Evolutionary conservation across 2,329 filamentous ascomycete genomes (phyloP), one percentile per base, ranked within the genome.

Genomic region (Penicillium olsonii): DNA sequence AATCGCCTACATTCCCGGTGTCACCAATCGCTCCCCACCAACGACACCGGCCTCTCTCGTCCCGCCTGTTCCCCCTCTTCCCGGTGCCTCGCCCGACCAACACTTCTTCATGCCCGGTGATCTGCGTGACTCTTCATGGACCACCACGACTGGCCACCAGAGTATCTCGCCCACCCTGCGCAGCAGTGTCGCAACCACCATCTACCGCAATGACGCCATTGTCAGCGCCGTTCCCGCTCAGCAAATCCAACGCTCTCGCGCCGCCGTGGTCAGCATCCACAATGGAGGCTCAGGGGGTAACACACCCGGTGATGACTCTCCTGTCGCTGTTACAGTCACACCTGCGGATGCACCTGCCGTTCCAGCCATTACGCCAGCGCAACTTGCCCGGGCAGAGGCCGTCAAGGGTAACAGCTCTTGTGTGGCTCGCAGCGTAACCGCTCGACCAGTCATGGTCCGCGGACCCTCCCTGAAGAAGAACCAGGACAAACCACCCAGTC

Each of bases 1-100:
- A 74, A 99, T 99, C 72, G 94, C 94, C 48, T 99, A 97, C 71
- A 97, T 99, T 59, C 94, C 94, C 12, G 94, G 94, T 52, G 92
- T 97, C 63, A 96, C 90, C 53, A 96, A 96, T 74, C 84, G 92
- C 59, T 91, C 92, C 11, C 85, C 87, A 7, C 88, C 89, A 5
- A 86, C 87, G n/a, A 92, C 90, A 0, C 89, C 90, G 3, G 85
- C 84, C 33, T 76, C 90, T 17, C 81, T 92, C 42, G 88, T 95
- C 4, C 91, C 92, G n/a, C 92, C 92, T 0, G 92, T 99, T 4
- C 94, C 94, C 35, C 91, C 92, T 14, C 90, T 97, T 54, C 92
- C 94, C 39, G 84, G 78, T 43, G 75, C 77, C 37, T 75, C 76
- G 52, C 73, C 88, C 52, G 90, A 95, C 53, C 88, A 94, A 65